Evolutionary conservation across 2,329 filamentous ascomycete species (phyloP).

Genomic region (Colletotrichum agaves): DNA sequence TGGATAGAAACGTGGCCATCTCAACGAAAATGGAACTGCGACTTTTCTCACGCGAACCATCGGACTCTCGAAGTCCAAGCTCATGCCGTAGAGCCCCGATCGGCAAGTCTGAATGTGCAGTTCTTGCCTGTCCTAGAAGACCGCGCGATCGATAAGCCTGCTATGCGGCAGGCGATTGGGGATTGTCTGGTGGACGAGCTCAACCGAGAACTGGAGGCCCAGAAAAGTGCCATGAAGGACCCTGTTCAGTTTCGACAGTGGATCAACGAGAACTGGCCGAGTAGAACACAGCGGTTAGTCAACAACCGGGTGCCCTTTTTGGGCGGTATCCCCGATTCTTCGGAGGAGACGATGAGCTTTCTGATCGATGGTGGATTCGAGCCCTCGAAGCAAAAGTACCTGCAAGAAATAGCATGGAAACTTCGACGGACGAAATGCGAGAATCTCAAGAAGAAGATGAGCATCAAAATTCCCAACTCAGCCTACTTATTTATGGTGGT

Average conservation of each 20-base stretch:
- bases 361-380: slow-evolving; percentile 72
- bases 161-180: slow-evolving; percentile 61
- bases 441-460: slow-evolving; percentile 64
- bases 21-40: slow-evolving; percentile 74
- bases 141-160: slow-evolving; percentile 57
- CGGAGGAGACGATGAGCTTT: slow-evolving; percentile 63
- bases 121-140: slow-evolving; percentile 76
- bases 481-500: slow-evolving; percentile 74
- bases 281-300: slow-evolving; percentile 50
- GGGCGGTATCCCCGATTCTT: slow-evolving; percentile 60
- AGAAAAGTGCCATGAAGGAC: slow-evolving; percentile 62
- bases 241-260: slow-evolving; percentile 64
- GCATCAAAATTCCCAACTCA: slow-evolving; percentile 69
- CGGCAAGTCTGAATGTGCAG: slow-evolving; percentile 72
- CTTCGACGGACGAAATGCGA: slow-evolving; percentile 65
- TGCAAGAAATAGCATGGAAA: slow-evolving; percentile 59
- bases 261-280: slow-evolving; percentile 55
- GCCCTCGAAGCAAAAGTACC: slow-evolving; percentile 56
- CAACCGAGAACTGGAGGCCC: slow-evolving; percentile 60
- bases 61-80: slow-evolving; percentile 74
- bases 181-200: slow-evolving; percentile 62
- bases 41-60: slow-evolving; percentile 59
- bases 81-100: slow-evolving; percentile 56
- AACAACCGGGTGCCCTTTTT: slow-evolving; percentile 54
- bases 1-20: slow-evolving; percentile 77